phyloP scores from a whole-genome alignment of 139 green algal species.

The Picochlorum costavermella region DNA sequence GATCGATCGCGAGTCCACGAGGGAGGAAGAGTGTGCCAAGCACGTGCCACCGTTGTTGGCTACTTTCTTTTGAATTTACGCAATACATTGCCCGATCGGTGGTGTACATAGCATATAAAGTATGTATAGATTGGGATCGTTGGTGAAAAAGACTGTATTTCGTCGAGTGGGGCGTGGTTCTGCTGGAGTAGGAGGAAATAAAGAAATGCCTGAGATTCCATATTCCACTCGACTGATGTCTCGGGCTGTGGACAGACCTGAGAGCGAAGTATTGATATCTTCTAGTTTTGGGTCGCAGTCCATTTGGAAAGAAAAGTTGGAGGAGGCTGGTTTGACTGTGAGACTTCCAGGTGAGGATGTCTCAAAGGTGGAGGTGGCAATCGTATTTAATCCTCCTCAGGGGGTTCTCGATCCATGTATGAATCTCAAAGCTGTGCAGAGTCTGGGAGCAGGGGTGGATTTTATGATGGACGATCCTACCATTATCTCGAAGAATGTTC shows the following conservation, averaged over 20 bases:
- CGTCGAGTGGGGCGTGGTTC: no score
- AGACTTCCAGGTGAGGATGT: not conserved
- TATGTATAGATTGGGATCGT: no score
- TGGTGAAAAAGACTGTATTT: no score
- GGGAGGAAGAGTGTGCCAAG: no score
- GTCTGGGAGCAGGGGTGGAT: constrained; percentile 50
- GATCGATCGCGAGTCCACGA: no score
- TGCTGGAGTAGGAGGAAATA: no score
- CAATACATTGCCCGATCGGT: no score
- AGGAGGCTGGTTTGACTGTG: constrained; percentile 12
- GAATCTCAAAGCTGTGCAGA: constrained; percentile 37
- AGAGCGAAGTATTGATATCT: constrained; percentile 28
- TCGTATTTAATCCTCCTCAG: not conserved
- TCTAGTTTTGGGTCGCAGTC: constrained; percentile 21
- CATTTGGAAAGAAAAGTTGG: constrained; percentile 11
- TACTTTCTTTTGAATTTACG: no score
- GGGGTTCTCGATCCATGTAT: constrained; percentile 16
- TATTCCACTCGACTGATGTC: no score
- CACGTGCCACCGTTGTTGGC: no score
- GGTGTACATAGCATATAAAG: no score
- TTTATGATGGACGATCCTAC: constrained; percentile 27
- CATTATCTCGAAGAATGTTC: constrained; percentile 25
- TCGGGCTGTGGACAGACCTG: not conserved
- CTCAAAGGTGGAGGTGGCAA: constrained; percentile 12
- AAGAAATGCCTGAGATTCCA: no score